Percentiles rank a stretch among this genome's conserved stretches.
Evolutionary conservation across 768 basidiomycete genomes (phyloP).

Genomic region (Royoungia palumana): DNA sequence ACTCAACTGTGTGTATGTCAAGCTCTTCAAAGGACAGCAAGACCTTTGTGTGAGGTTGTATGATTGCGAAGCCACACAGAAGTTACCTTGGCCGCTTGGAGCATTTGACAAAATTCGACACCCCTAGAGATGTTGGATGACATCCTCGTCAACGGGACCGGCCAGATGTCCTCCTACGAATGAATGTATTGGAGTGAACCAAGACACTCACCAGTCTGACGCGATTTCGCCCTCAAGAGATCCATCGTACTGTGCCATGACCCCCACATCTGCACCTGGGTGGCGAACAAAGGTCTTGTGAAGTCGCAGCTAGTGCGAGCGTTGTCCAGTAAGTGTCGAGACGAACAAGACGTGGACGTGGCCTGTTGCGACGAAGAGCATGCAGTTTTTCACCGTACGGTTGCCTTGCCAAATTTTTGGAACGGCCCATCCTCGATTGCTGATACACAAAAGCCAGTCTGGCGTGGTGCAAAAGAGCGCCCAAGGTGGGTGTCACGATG

Average conservation of each 20-base stretch:
- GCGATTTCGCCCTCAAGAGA: not conserved
- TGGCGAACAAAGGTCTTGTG: conserved; percentile 15
- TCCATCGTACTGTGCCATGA: conserved; percentile 3
- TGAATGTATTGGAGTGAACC: conserved; percentile 28
- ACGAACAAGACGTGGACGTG: conserved; percentile 11
- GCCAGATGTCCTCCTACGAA: conserved; percentile 19
- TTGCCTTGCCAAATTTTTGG: not conserved
- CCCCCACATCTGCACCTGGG: not conserved
- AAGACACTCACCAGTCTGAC: conserved; percentile 31
- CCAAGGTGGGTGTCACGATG: conserved; percentile 3
- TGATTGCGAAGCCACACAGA: conserved; percentile 17
- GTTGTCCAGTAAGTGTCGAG: not conserved
- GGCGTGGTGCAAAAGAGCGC: not conserved
- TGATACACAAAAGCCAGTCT: not conserved
- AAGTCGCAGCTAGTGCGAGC: conserved; percentile 11
- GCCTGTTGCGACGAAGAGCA: conserved; percentile 8
- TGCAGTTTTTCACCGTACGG: conserved; percentile 27
- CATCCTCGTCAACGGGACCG: conserved; percentile 1
- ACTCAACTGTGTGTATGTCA: conserved; percentile 30
- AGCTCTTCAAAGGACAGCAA: conserved; percentile 20
- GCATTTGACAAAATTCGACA: conserved; percentile 4
- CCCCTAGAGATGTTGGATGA: not conserved
- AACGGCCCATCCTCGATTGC: too few species aligned
- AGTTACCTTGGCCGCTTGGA: conserved; percentile 1
- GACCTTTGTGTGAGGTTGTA: conserved; percentile 28